Conservation (phyloP, 2,329 filamentous ascomycete species). For the Mollisiaceae sp. region DNA sequence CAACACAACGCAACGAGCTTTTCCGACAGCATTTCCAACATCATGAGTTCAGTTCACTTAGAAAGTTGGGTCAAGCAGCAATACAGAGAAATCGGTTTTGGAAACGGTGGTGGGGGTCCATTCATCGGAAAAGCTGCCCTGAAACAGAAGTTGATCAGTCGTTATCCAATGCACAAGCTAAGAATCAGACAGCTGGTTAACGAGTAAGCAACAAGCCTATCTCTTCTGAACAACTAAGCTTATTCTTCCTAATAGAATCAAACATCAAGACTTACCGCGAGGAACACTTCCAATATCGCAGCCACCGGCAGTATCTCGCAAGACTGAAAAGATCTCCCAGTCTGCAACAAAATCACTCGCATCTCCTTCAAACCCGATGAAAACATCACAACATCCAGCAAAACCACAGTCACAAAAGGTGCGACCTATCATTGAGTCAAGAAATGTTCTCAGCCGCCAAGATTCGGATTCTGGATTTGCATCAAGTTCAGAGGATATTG, state of each 20-base stretch:
- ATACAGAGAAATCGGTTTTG: conserved; percentile 26
- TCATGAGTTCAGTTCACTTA: conserved; percentile 19
- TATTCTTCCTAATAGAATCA: conserved; percentile 21
- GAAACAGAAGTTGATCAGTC: conserved; percentile 24
- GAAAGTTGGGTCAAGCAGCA: conserved; percentile 24
- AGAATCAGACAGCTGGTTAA: conserved; percentile 23
- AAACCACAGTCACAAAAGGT: conserved; percentile 12
- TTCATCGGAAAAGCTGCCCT: conserved; percentile 25
- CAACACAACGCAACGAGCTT: background rate
- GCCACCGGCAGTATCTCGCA: conserved; percentile 7
- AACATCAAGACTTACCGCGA: conserved; percentile 19
- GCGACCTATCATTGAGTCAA: conserved; percentile 13
- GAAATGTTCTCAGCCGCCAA: conserved; percentile 11
- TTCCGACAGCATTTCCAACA: background rate
- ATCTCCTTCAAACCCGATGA: conserved; percentile 1
- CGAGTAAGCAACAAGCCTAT: conserved; percentile 13
- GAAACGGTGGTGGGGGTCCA: conserved; percentile 19
- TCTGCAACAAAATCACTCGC: conserved; percentile 5
- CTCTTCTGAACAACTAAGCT: conserved; percentile 6
- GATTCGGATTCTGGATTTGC: conserved; percentile 23
- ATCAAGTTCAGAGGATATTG: conserved; percentile 19
- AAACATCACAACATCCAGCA: conserved; percentile 10
- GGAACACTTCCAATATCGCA: conserved; percentile 18
- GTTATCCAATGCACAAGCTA: conserved; percentile 20
- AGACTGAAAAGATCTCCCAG: conserved; percentile 9